Conservation (phyloP, 257 asterid genomes). For the Solanum etuberosum region DNA sequence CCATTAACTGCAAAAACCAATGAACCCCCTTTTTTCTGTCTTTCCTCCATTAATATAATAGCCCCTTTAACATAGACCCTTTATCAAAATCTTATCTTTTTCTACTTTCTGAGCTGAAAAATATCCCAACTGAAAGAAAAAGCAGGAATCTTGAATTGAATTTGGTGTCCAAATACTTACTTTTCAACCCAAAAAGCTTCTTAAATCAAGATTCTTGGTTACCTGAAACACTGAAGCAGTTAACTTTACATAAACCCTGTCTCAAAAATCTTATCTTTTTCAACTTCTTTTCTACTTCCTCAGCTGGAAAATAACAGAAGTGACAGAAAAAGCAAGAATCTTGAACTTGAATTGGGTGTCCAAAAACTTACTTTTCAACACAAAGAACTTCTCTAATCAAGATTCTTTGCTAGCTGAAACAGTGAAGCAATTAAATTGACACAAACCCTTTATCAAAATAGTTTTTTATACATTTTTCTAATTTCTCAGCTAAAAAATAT, state of each 20-base stretch:
- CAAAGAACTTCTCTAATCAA: too few species aligned
- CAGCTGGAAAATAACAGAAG: neutral
- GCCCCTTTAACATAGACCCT: neutral
- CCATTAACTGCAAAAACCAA: conserved; percentile 62
- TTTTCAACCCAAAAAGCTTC: neutral
- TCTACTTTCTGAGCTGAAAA: neutral
- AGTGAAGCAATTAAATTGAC: neutral
- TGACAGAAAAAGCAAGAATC: neutral
- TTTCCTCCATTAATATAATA: neutral
- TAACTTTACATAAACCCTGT: too few species aligned
- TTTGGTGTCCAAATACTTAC: neutral
- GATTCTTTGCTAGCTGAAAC: too few species aligned
- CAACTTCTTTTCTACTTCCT: too few species aligned
- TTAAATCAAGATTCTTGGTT: too few species aligned
- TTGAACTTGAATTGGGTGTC: neutral
- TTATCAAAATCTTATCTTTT: neutral
- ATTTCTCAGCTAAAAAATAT: neutral
- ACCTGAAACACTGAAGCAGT: too few species aligned
- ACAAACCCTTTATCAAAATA: neutral
- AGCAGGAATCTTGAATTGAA: neutral
- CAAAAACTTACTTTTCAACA: neutral
- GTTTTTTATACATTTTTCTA: neutral
- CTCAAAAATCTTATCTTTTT: too few species aligned
- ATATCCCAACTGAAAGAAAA: neutral
- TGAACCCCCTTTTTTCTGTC: conserved; percentile 2